Evolutionary conservation across 352 stramenopile species (phyloP).

Genomic region (Achlya hypogyna): DNA sequence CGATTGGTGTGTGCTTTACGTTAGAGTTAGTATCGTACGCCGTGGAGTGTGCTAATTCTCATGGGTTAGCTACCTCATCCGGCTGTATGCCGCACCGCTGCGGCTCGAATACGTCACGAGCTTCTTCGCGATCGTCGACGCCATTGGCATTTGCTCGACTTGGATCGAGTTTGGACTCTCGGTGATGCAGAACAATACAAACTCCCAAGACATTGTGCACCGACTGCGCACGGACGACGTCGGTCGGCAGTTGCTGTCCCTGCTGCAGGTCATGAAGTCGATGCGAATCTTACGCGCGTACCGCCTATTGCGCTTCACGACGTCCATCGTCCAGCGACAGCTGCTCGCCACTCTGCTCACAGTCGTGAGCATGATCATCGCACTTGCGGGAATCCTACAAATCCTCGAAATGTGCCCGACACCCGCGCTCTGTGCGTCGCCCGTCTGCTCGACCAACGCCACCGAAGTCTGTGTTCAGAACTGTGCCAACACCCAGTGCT

Average conservation of each 20-base stretch:
- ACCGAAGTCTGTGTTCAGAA: background rate
- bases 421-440: background rate
- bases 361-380: slow-evolving; percentile 59
- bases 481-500: slow-evolving; percentile 22
- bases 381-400: slow-evolving; percentile 55
- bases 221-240: slow-evolving; percentile 20
- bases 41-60: background rate
- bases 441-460: slow-evolving; percentile 10
- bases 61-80: slow-evolving; percentile 34
- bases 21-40: slow-evolving; percentile 35
- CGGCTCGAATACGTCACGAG: slow-evolving; percentile 44
- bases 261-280: slow-evolving; percentile 37
- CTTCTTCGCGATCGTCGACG: slow-evolving; percentile 45
- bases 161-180: slow-evolving; percentile 30
- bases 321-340: slow-evolving; percentile 61
- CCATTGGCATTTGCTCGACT: slow-evolving; percentile 51
- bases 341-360: slow-evolving; percentile 50
- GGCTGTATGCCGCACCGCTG: slow-evolving; percentile 52
- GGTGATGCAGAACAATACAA: background rate
- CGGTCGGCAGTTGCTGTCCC: slow-evolving; percentile 12
- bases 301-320: slow-evolving; percentile 63
- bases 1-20: slow-evolving; percentile 40
- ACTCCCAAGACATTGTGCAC: background rate
- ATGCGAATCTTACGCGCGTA: slow-evolving; percentile 62
- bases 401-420: slow-evolving; percentile 45